Base-by-base conservation (phyloP, 2,329 filamentous ascomycete genomes). In the Exophiala xenobiotica region DNA sequence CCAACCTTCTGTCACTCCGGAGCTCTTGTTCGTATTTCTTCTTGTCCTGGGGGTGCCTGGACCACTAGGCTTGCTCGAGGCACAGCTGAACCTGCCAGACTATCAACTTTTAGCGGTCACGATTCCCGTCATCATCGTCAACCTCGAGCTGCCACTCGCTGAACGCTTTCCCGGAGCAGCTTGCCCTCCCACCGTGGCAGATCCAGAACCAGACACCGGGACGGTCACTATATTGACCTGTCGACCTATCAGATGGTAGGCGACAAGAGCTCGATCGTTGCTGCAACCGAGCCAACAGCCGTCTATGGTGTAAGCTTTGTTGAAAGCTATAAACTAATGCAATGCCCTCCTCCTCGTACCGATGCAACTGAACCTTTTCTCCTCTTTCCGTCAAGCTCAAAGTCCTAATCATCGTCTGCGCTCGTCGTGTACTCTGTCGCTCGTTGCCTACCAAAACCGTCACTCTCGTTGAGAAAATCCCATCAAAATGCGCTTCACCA, bases 401-500 rank as follows among this genome's bases (percentile, higher is more conserved):
- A n/a, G n/a, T n/a, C n/a, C n/a, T n/a, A n/a, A n/a, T n/a, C n/a
- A n/a, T n/a, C n/a, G n/a, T n/a, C n/a, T n/a, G n/a, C n/a, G n/a
- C n/a, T n/a, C n/a, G n/a, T n/a, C n/a, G n/a, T n/a, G n/a, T n/a
- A n/a, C n/a, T n/a, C n/a, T n/a, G n/a, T n/a, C n/a, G n/a, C 9
- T 14, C 31, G 11, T 14, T 31, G 27, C 4, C 27, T 4, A 31
- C 27, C 4, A 31, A 35, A 6, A 35, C n/a, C 27, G 14, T 35
- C 31, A 35, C 31, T 31, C 27, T 31, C 27, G 27, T 31, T 31
- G 4, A 35, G 18, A 6, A 35, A 12, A 35, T 6, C 4, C 31
- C 3, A 16, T n/a, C 19, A 40, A 8, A 20, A 57, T 57, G 54
- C 54, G 54, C 44, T 38, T 49, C 35, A 38, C 49, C 6, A 23